Evolutionary conservation across 495 filamentous ascomycete genomes (phyloP), one percentile per base, ranked within the genome.

Genomic region (Penicillium malachiteum): DNA sequence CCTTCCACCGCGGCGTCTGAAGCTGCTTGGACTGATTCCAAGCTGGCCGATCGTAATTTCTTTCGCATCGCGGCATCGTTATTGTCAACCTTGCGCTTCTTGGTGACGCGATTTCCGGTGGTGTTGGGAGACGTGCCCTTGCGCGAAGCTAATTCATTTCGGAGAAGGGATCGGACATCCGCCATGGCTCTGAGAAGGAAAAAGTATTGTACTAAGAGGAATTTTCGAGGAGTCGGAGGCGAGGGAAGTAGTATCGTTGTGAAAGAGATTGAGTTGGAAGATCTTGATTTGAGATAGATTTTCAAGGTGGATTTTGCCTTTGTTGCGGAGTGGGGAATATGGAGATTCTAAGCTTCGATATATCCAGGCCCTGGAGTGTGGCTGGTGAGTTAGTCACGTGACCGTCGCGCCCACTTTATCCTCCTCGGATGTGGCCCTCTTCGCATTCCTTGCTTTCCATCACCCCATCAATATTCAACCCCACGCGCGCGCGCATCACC

Each of bases 161-260:
- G 87, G 43, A 96, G 83, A 14, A 96, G 79, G 16, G 90, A 83
- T 42, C 91, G 87, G 13, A 92, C 87, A 66, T 96, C 90, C 57
- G 91, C 83, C 91, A 96, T 96, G 50, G 57, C 59, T 38, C 1
- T 46, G 43, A 33, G 37, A 39, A 10, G 16, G 16, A 30, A 32
- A 9, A 16, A 50, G 34, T 1, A 37, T 26, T n/a, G 48, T n/a
- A n/a, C 26, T 34, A 37, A 34, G 17, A 13, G 18, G 16, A 21
- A 39, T 50, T 33, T 38, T 4, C n/a, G 7, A 30, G 30, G 34
- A 5, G 21, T 16, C 35, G 16, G 11, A 48, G 34, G 34, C 7
- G 34, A 5, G 2, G 18, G 14, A 42, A 34, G 17, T 37, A 31
- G 21, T 26, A 16, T 26, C 4, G 21, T 26, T 26, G 21, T 6